Evolutionary conservation across 768 basidiomycete species (phyloP).

Genomic region (Hygrophoropsis aurantiaca): DNA sequence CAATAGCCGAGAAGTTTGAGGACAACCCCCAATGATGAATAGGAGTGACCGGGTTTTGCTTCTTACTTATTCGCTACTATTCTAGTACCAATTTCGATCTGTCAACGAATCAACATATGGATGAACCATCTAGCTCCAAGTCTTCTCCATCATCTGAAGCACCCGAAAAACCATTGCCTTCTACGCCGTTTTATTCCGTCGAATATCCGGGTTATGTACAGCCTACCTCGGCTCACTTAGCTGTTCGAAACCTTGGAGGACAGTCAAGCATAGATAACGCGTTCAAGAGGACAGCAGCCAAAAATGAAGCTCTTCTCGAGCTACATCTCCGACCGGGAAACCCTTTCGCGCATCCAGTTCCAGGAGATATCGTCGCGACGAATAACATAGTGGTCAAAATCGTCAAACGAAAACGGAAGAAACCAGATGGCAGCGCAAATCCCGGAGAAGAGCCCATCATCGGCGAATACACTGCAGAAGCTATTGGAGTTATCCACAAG

Average conservation of each 20-base stretch:
- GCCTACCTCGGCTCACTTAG: slow-evolving; percentile 56
- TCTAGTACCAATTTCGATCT: too few species aligned
- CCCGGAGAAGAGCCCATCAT: slow-evolving; percentile 26
- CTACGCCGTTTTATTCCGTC: slow-evolving; percentile 69
- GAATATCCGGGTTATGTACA: slow-evolving; percentile 91
- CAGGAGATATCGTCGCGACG: slow-evolving; percentile 74
- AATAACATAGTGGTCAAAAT: slow-evolving; percentile 86
- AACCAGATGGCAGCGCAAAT: slow-evolving; percentile 14
- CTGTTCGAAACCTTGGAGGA: slow-evolving; percentile 67
- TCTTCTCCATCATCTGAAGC: slow-evolving; percentile 24
- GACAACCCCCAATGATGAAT: too few species aligned
- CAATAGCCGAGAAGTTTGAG: too few species aligned
- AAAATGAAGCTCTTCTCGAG: slow-evolving; percentile 68
- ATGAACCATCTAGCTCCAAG: slow-evolving; percentile 6
- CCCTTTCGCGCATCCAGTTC: slow-evolving; percentile 80
- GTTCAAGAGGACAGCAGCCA: slow-evolving; percentile 69
- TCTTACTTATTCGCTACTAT: too few species aligned
- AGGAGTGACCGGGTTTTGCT: too few species aligned
- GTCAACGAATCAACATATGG: too few species aligned
- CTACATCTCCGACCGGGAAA: slow-evolving; percentile 72
- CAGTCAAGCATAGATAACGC: slow-evolving; percentile 69
- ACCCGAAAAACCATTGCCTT: slow-evolving; percentile 47
- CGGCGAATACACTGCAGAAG: slow-evolving; percentile 75
- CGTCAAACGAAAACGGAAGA: slow-evolving; percentile 66
- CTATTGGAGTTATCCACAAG: slow-evolving; percentile 74